Evolutionary conservation across 2,329 filamentous ascomycete genomes (phyloP).

Genomic region (Colletotrichum orchidophilum): DNA sequence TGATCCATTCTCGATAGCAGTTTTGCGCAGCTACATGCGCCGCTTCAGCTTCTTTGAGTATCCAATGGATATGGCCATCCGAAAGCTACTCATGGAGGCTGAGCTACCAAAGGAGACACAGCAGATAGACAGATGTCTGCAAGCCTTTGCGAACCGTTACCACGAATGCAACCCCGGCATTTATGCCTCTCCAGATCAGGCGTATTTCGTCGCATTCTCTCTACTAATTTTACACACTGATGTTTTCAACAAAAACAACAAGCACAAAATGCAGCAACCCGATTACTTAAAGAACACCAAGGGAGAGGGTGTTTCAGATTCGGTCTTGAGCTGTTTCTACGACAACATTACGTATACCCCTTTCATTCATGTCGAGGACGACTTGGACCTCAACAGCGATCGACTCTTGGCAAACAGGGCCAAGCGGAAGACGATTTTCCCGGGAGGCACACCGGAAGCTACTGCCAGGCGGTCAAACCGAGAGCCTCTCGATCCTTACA

Average conservation of each 20-base stretch:
- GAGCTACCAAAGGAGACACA: constrained; percentile 97
- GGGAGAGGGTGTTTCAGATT: constrained; percentile 91
- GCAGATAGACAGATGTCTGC: constrained; percentile 93
- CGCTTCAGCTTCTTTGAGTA: constrained; percentile 96
- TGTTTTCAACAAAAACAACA: constrained; percentile 99
- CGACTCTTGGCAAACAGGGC: constrained; percentile 76
- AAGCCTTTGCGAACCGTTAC: constrained; percentile 95
- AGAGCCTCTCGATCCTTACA: constrained; percentile 95
- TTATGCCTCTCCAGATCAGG: constrained; percentile 88
- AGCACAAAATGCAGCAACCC: constrained; percentile 96
- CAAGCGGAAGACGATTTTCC: constrained; percentile 76
- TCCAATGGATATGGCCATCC: constrained; percentile 96
- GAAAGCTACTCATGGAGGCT: constrained; percentile 95
- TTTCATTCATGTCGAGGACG: constrained; percentile 97
- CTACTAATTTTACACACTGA: constrained; percentile 96
- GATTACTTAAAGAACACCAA: constrained; percentile 97
- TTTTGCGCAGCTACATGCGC: constrained; percentile 93
- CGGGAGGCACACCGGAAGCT: constrained; percentile 70
- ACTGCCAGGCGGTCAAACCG: constrained; percentile 69
- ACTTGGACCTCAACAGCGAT: constrained; percentile 81
- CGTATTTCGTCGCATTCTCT: constrained; percentile 98
- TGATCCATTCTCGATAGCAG: constrained; percentile 83
- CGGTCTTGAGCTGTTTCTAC: constrained; percentile 95
- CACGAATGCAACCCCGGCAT: constrained; percentile 98
- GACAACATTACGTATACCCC: constrained; percentile 99